A percentile compares a stretch with the other conserved stretches of the same genome.
Evolutionary conservation across 106 monocot species (phyloP).

Genomic region (Xerophyta viscosa): DNA sequence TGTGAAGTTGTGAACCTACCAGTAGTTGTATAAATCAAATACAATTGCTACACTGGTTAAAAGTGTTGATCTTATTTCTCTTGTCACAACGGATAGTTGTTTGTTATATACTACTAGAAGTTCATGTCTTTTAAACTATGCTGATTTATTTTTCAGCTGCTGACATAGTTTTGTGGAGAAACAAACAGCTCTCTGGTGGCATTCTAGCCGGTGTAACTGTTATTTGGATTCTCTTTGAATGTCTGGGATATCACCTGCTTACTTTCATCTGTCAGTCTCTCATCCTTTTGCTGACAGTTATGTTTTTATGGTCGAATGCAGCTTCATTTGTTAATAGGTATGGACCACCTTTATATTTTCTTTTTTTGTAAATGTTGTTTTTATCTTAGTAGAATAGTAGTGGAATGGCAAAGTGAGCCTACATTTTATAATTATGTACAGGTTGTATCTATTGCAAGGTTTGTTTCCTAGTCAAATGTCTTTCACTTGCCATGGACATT

Average conservation of each 20-base stretch:
- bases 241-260: constrained; percentile 56
- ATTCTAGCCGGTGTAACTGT: constrained; percentile 52
- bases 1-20: no score
- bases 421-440: no score
- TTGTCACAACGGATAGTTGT: no score
- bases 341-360: background rate
- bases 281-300: constrained; percentile 29
- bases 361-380: background rate
- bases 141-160: constrained; percentile 32
- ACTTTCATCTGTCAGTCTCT: constrained; percentile 59
- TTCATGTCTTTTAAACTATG: background rate
- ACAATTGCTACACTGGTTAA: no score
- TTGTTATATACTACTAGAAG: no score
- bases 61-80: no score
- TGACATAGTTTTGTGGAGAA: constrained; percentile 66
- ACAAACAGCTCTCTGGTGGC: constrained; percentile 48
- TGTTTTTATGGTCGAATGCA: constrained; percentile 58
- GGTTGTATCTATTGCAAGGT: no score
- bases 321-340: constrained; percentile 55
- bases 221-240: constrained; percentile 74
- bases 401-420: no score
- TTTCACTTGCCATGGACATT: no score
- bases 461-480: no score
- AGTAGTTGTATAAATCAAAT: no score
- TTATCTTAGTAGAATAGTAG: background rate